Evolutionary conservation across 2,329 filamentous ascomycete genomes (phyloP).

Genomic region (Fusarium goolgardi): DNA sequence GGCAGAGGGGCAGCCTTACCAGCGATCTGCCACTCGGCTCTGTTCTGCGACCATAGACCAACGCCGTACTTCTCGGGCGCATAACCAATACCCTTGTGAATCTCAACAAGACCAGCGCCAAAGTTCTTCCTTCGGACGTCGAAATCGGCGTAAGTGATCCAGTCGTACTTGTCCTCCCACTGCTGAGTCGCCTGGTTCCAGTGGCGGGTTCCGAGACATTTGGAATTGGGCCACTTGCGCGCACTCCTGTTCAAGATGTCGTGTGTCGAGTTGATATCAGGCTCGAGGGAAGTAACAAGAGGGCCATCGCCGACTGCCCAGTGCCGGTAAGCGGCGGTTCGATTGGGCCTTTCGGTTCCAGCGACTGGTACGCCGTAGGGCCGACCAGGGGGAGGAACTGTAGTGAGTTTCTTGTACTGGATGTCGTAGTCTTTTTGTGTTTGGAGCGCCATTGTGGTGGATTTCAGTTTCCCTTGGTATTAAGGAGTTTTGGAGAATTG

Average conservation of each 20-base stretch:
- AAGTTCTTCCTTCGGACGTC: slow-evolving; percentile 83
- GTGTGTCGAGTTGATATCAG: slow-evolving; percentile 76
- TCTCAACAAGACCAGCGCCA: slow-evolving; percentile 84
- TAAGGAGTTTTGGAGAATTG: slow-evolving; percentile 6
- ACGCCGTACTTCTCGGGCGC: slow-evolving; percentile 73
- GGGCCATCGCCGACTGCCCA: slow-evolving; percentile 79
- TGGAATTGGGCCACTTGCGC: slow-evolving; percentile 71
- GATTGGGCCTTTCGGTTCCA: slow-evolving; percentile 77
- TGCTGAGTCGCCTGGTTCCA: slow-evolving; percentile 80
- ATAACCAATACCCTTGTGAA: slow-evolving; percentile 80
- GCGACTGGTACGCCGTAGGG: slow-evolving; percentile 84
- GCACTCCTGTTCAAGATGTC: slow-evolving; percentile 81
- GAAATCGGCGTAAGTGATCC: slow-evolving; percentile 86
- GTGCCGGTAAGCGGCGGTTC: slow-evolving; percentile 83
- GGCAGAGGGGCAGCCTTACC: slow-evolving; percentile 57
- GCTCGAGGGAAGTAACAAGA: slow-evolving; percentile 78
- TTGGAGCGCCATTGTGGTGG: slow-evolving; percentile 50
- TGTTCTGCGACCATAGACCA: slow-evolving; percentile 88
- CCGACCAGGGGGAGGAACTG: slow-evolving; percentile 76
- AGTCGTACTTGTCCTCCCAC: slow-evolving; percentile 80
- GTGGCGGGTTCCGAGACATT: slow-evolving; percentile 82
- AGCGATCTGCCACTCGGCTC: slow-evolving; percentile 87
- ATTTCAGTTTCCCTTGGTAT: slow-evolving; percentile 6
- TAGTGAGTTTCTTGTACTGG: slow-evolving; percentile 64
- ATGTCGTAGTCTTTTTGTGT: slow-evolving; percentile 51